Evolutionary conservation across 2,329 filamentous ascomycete genomes (phyloP).

Genomic region (Myriangium duriaei): DNA sequence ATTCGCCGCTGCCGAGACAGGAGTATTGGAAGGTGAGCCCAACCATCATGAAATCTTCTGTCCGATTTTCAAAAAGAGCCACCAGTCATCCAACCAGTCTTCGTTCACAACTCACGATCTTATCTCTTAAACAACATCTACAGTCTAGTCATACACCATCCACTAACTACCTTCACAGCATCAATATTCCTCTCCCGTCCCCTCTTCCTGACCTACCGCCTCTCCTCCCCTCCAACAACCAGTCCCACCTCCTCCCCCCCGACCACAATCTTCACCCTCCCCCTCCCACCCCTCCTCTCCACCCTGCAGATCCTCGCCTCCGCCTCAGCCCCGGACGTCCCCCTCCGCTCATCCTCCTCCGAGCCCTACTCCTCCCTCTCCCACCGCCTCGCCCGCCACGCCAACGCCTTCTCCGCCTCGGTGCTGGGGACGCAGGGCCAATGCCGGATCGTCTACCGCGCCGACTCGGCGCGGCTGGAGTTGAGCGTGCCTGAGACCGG

Average conservation of each 20-base stretch:
- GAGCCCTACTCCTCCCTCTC: constrained; percentile 21
- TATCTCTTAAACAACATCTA: too few relatives aligned
- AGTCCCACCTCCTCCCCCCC: constrained; percentile 28
- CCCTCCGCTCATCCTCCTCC: constrained; percentile 2
- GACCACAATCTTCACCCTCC: constrained; percentile 68
- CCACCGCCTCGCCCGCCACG: constrained; percentile 24
- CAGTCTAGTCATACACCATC: too few relatives aligned
- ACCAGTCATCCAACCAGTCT: too few relatives aligned
- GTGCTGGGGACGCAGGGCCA: constrained; percentile 73
- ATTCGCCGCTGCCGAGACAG: constrained; percentile 76
- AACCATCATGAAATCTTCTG: too few relatives aligned
- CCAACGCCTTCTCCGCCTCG: constrained; percentile 65
- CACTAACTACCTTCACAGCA: constrained; percentile 30
- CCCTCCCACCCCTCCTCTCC: constrained; percentile 75
- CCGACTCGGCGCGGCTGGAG: constrained; percentile 67
- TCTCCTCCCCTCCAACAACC: constrained; percentile 39
- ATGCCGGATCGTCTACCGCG: constrained; percentile 68
- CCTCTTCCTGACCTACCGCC: constrained; percentile 76
- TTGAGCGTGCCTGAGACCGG: constrained; percentile 86
- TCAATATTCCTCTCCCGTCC: constrained; percentile 76
- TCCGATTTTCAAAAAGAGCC: too few relatives aligned
- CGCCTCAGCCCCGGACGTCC: constrained; percentile 25
- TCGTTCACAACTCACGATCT: too few relatives aligned
- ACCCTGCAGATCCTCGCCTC: constrained; percentile 91
- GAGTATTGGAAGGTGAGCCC: constrained; percentile 74